Evolutionary conservation across 2,329 filamentous ascomycete genomes (phyloP), one percentile per base, ranked within the genome.

Genomic region (Nothopassalora personata): DNA sequence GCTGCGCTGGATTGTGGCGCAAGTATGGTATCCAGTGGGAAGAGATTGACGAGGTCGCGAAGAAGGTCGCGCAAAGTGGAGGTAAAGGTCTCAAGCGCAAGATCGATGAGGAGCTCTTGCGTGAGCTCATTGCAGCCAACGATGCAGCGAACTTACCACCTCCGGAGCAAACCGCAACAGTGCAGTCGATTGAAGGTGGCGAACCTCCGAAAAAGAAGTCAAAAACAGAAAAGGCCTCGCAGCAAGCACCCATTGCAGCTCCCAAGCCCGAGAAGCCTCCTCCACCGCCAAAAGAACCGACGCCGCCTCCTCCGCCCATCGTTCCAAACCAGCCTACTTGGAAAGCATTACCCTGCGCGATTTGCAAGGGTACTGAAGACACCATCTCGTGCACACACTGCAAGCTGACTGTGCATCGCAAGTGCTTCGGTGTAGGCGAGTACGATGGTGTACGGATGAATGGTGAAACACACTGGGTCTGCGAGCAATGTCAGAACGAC

Each of bases 1-100:
- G 93, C 60, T 99, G 94, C 71, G 92, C 92, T 28, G 87, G 94
- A 68, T 79, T 99, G 8, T 99, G 94, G 94, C 87, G 94, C 53
- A 90, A 93, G 64, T 99, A 99, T 74, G 93, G 88, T 15, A 91
- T 99, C 62, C 90, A 95, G 66, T 99, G 91, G 86, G 94, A 97
- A 74, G 90, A 96, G 65, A 83, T 91, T 13, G 94, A 97, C 46
- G 93, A 97, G 68, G 84, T 96, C 39, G 85, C 87, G 43, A 96
- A 92, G 77, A 96, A 96, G 76, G 86, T 95, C 46, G 84, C 87
- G 0, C 85, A 88, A 64, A 90, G 91, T 47, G 90, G 92, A 48
- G 89, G 89, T 49, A 87, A 90, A 66, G 88, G 89, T 4, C 92
- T 87, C 85, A 95, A 94, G 76, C 86, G 90, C 59, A 90, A 89